A percentile compares a stretch with the other conserved stretches of the same genome.
Evolutionary conservation across 2,329 filamentous ascomycete genomes (phyloP).

Genomic region (Rosellinia necatrix): DNA sequence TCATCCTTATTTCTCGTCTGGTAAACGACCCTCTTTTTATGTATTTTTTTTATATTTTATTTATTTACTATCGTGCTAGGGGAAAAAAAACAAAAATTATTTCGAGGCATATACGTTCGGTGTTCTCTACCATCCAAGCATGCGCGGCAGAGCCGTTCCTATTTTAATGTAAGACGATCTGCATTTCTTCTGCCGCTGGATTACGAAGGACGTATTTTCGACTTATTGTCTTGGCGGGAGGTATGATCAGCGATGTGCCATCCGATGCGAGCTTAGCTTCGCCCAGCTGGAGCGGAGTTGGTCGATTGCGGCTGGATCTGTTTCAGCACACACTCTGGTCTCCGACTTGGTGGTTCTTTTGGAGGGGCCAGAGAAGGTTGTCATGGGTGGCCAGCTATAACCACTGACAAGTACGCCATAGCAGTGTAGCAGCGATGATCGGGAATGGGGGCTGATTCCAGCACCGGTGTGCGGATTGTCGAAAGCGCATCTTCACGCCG

Average conservation of each 20-base stretch:
- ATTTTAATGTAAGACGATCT: constrained; percentile 13
- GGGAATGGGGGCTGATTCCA: no score
- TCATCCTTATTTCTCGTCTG: no score
- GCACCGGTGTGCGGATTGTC: no score
- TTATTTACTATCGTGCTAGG: no score
- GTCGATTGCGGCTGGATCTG: constrained; percentile 33
- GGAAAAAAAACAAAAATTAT: no score
- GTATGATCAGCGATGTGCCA: constrained; percentile 31
- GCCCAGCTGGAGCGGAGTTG: constrained; percentile 31
- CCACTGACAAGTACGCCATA: no score
- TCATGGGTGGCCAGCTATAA: no score
- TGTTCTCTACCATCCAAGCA: neutral
- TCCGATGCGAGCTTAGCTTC: constrained; percentile 34
- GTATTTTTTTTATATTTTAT: no score
- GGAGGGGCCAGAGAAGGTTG: constrained; percentile 4
- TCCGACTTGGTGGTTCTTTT: constrained; percentile 18
- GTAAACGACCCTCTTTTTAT: no score
- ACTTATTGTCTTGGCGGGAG: constrained; percentile 40
- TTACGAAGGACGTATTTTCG: constrained; percentile 25
- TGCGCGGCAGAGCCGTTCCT: neutral
- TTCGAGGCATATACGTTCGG: neutral
- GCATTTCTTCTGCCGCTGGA: constrained; percentile 22
- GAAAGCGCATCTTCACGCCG: no score
- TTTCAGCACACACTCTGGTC: constrained; percentile 22
- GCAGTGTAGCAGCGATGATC: no score